Percentiles rank a stretch among this genome's conserved stretches.
These are phyloP conservation scores for Botrytis deweyae DNA, from an alignment of 2,329 filamentous ascomycete species.

Conservation along the genomic window DNA sequence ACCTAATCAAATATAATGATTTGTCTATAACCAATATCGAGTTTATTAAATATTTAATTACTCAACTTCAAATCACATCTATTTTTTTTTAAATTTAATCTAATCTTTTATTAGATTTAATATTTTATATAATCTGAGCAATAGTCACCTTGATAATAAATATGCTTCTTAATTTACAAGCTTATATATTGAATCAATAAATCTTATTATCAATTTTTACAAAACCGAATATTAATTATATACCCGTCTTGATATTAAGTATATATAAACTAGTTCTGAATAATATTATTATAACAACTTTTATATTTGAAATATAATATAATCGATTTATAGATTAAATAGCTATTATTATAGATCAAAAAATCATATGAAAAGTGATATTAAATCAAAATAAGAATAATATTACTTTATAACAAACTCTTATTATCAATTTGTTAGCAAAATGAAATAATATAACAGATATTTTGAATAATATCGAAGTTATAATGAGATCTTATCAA, in stretches of 20 bases:
- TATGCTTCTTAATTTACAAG: neutral
- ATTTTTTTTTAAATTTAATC: neutral
- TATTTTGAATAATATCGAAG: neutral
- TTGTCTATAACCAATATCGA: neutral
- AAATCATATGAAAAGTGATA: neutral
- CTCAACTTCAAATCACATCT: conserved; percentile 1
- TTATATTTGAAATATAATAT: too few species aligned
- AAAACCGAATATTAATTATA: conserved; percentile 3
- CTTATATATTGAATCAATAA: too few species aligned
- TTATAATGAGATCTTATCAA: neutral
- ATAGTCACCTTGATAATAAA: too few species aligned
- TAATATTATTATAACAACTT: too few species aligned
- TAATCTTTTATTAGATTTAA: neutral
- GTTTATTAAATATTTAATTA: neutral
- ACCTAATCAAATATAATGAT: neutral
- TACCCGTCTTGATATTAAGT: neutral
- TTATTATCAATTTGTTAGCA: neutral
- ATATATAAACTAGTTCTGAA: neutral
- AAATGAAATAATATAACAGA: neutral
- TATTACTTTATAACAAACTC: neutral
- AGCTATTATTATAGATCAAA: too few species aligned
- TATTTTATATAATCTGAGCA: too few species aligned
- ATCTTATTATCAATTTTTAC: too few species aligned
- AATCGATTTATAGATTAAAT: too few species aligned
- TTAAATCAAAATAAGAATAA: neutral